These are phyloP conservation scores for Candida caryicola DNA, from an alignment of 805 yeast species.

Conservation along the genomic window DNA sequence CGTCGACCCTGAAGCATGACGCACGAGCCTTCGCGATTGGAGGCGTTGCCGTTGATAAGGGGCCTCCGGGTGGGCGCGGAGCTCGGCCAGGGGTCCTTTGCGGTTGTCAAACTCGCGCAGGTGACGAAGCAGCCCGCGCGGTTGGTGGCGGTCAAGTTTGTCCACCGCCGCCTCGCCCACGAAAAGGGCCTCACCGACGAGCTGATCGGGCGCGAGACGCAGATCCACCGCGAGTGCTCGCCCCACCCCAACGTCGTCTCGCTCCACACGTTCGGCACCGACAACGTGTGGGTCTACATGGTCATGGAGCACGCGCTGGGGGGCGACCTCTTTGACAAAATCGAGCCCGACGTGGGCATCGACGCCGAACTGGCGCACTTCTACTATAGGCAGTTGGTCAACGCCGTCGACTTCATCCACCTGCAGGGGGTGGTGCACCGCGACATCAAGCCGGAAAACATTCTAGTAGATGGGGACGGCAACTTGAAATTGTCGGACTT, in stretches of 20 bases:
- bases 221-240: slow-evolving; percentile 55
- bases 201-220: not conserved
- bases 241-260: slow-evolving; percentile 60
- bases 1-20: too few relatives aligned
- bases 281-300: slow-evolving; percentile 59
- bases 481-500: slow-evolving; percentile 87
- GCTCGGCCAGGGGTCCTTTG: slow-evolving; percentile 1
- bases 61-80: not conserved
- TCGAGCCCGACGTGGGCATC: slow-evolving; percentile 72
- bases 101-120: slow-evolving; percentile 1
- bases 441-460: slow-evolving; percentile 92
- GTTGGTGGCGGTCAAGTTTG: not conserved
- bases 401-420: slow-evolving; percentile 61
- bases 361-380: slow-evolving; percentile 65
- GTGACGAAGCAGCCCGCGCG: not conserved
- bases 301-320: slow-evolving; percentile 68
- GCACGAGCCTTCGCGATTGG: not conserved
- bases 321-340: slow-evolving; percentile 77
- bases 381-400: slow-evolving; percentile 62
- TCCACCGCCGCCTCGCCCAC: slow-evolving; percentile 1
- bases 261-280: slow-evolving; percentile 52
- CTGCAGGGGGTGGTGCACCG: slow-evolving; percentile 52
- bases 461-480: slow-evolving; percentile 71
- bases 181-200: slow-evolving; percentile 1
- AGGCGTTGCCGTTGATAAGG: not conserved